Conservation (phyloP, 192 early-diverging fungal genomes). For the Mycoemilia scoparia region DNA sequence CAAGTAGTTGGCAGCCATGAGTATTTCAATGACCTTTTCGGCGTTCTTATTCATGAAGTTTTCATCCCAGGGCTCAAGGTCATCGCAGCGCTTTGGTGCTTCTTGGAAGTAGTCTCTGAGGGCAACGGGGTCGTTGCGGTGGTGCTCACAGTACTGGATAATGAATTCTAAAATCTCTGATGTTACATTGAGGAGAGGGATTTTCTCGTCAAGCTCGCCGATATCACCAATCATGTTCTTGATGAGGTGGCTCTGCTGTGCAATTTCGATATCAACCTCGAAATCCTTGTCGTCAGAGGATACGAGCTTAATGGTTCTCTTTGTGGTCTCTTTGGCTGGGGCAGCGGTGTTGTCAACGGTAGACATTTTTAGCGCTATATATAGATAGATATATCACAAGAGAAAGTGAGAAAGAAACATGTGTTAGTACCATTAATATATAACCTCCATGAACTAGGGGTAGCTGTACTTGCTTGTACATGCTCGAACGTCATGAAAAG, state of each 20-base stretch:
- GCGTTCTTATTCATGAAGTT: slow-evolving; percentile 62
- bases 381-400: no score
- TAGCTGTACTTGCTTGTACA: no score
- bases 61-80: slow-evolving; percentile 66
- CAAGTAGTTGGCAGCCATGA: slow-evolving; percentile 74
- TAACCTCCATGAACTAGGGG: no score
- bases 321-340: no score
- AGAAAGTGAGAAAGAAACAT: no score
- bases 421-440: no score
- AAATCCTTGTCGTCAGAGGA: slow-evolving; percentile 48
- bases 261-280: slow-evolving; percentile 41
- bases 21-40: slow-evolving; percentile 66
- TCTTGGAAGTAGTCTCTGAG: slow-evolving; percentile 30
- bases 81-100: slow-evolving; percentile 40
- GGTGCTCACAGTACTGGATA: slow-evolving; percentile 69
- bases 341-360: no score
- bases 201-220: slow-evolving; percentile 43
- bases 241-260: slow-evolving; percentile 56
- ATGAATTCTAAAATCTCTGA: slow-evolving; percentile 57
- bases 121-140: slow-evolving; percentile 46
- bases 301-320: slow-evolving; percentile 41
- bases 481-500: no score
- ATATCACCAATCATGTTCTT: slow-evolving; percentile 69
- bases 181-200: slow-evolving; percentile 64
- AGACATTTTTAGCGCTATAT: no score